Percentiles rank a stretch among this genome's conserved stretches.
Conservation (phyloP, 1,284 basidiomycete species). For the Malassezia furfur region DNA sequence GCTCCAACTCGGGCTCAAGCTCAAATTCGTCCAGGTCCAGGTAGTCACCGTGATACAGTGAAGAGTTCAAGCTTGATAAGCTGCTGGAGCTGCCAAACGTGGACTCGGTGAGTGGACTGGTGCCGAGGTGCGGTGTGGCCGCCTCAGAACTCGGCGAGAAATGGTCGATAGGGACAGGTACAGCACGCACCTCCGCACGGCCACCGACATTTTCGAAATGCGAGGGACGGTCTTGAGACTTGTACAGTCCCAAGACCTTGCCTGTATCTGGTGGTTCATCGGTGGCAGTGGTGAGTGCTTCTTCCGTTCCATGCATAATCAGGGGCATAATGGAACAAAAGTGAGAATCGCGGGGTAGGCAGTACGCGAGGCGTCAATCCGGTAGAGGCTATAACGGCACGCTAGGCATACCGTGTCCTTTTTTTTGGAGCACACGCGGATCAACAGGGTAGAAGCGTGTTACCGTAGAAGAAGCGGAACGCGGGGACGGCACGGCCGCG, state of each 20-base stretch:
- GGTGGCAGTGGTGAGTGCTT: background rate
- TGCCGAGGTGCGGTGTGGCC: background rate
- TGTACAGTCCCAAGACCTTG: background rate
- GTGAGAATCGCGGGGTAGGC: too few relatives aligned
- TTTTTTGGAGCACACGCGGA: background rate
- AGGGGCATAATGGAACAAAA: background rate
- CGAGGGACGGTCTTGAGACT: background rate
- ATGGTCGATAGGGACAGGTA: background rate
- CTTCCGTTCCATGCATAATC: background rate
- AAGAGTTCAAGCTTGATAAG: constrained; percentile 27
- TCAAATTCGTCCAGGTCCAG: constrained; percentile 44
- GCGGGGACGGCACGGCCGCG: too few relatives aligned
- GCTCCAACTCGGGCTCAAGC: constrained; percentile 25
- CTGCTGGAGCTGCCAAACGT: constrained; percentile 30
- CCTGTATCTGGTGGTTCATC: constrained; percentile 2
- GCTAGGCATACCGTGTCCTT: background rate
- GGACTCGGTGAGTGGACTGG: constrained; percentile 16
- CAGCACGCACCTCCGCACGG: background rate
- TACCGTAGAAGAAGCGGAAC: too few relatives aligned
- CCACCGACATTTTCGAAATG: background rate
- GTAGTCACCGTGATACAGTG: constrained; percentile 29
- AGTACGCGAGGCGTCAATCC: too few relatives aligned
- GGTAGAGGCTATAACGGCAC: background rate
- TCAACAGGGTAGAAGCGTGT: too few relatives aligned
- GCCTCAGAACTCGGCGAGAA: background rate